Conservation (phyloP, 2,329 filamentous ascomycete species). For the Aspergillus sp. region DNA sequence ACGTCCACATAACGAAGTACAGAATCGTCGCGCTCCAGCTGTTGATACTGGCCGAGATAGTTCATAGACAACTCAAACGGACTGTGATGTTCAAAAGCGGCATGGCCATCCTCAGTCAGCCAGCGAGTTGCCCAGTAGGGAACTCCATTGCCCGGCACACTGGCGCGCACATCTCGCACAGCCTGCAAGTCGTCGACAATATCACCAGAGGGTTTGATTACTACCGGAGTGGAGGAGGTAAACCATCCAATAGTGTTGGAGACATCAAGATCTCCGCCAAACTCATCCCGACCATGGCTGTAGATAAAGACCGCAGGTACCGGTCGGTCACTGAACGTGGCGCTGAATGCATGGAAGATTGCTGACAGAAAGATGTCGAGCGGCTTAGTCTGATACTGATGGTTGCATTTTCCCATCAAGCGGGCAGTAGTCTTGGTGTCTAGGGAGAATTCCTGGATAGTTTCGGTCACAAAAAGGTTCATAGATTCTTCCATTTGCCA, state of each 20-base stretch:
- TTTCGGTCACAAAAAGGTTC: constrained; percentile 43
- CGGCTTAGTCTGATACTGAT: constrained; percentile 18
- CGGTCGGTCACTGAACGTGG: constrained; percentile 18
- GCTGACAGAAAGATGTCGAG: constrained; percentile 26
- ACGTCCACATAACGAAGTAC: neutral
- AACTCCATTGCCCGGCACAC: neutral
- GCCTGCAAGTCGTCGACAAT: constrained; percentile 12
- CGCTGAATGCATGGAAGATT: constrained; percentile 21
- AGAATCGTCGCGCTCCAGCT: neutral
- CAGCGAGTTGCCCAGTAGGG: constrained; percentile 1
- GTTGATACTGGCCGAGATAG: neutral
- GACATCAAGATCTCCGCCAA: constrained; percentile 20
- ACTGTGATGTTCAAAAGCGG: neutral
- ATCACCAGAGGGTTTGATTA: neutral
- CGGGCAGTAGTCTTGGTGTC: neutral
- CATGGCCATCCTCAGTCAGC: neutral
- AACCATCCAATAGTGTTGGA: constrained; percentile 29
- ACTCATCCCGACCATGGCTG: constrained; percentile 27
- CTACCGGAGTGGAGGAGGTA: constrained; percentile 16
- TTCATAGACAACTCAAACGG: neutral
- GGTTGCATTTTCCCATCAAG: constrained; percentile 15
- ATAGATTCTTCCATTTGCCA: constrained; percentile 54
- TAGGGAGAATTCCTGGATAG: constrained; percentile 14
- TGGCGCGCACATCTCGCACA: neutral
- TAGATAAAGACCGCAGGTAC: constrained; percentile 25